These are phyloP conservation scores for Clathrospora elynae DNA, from an alignment of 2,329 filamentous ascomycete genomes.

Conservation along the genomic window DNA sequence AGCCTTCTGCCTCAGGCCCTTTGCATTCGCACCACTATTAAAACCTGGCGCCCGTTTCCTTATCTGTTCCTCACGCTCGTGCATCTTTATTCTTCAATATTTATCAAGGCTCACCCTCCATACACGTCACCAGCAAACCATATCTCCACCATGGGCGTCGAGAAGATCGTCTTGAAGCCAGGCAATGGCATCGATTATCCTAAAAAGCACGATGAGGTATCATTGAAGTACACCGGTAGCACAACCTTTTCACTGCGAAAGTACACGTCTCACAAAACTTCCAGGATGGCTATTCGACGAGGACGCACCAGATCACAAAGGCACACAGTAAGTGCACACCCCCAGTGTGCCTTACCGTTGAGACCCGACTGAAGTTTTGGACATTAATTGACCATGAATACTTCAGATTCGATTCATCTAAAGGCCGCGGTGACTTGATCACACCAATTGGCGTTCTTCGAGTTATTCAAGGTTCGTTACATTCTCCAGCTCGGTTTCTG, in stretches of 20 bases:
- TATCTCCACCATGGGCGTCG: slow-evolving; percentile 60
- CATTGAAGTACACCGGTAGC: slow-evolving; percentile 81
- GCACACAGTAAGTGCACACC: slow-evolving; percentile 67
- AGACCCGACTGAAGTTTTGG: slow-evolving; percentile 6
- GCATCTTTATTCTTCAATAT: slow-evolving; percentile 1
- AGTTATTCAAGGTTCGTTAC: slow-evolving; percentile 78
- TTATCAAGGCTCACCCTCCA: neutral
- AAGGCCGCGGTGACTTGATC: slow-evolving; percentile 75
- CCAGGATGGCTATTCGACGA: slow-evolving; percentile 73
- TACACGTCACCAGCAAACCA: slow-evolving; percentile 1
- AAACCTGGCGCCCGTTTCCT: slow-evolving; percentile 24
- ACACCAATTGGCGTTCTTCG: slow-evolving; percentile 79
- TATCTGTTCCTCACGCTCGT: slow-evolving; percentile 6
- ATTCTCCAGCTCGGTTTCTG: slow-evolving; percentile 4
- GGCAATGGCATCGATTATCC: slow-evolving; percentile 69
- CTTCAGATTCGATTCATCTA: slow-evolving; percentile 84
- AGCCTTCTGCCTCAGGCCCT: slow-evolving; percentile 32
- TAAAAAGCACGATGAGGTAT: slow-evolving; percentile 70
- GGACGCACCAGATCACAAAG: slow-evolving; percentile 65
- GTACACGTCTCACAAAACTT: slow-evolving; percentile 16
- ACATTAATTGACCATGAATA: slow-evolving; percentile 15
- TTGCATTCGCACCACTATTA: slow-evolving; percentile 24
- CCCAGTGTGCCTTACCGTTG: slow-evolving; percentile 3
- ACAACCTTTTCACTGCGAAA: neutral
- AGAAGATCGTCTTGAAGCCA: slow-evolving; percentile 65